A percentile compares a stretch with the other conserved stretches of the same genome.
These are phyloP conservation scores for Boletus smithii DNA, from an alignment of 1,284 basidiomycete genomes.

Conservation along the genomic window DNA sequence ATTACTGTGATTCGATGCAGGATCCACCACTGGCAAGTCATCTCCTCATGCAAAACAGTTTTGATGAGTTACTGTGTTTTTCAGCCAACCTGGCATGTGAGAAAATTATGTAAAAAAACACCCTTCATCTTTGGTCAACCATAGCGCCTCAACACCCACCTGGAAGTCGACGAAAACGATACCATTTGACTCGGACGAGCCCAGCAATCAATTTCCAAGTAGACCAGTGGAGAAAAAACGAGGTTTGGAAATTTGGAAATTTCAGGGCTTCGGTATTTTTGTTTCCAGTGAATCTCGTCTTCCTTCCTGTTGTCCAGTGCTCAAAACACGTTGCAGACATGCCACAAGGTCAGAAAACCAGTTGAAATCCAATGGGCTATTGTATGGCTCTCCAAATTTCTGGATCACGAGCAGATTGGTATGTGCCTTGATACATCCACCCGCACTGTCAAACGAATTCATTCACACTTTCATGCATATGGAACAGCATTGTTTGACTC, in stretches of 20 bases:
- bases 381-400: not conserved
- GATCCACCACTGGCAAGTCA: too few relatives aligned
- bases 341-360: not conserved
- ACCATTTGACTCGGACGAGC: not conserved
- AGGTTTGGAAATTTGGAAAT: not conserved
- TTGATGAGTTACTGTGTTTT: too few relatives aligned
- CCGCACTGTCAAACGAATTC: not conserved
- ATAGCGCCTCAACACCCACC: constrained; percentile 2
- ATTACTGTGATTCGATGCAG: too few relatives aligned
- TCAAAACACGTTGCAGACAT: not conserved
- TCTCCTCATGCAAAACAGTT: too few relatives aligned
- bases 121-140: not conserved
- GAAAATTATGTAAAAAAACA: constrained; percentile 43
- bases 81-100: too few relatives aligned
- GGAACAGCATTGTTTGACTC: too few relatives aligned
- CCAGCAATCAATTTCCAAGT: not conserved
- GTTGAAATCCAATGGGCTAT: not conserved
- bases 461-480: not conserved
- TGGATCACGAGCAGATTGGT: not conserved
- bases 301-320: not conserved
- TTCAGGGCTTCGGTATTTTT: not conserved
- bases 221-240: not conserved
- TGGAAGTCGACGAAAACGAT: not conserved
- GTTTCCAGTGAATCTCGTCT: not conserved
- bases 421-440: not conserved